These are phyloP conservation scores for Elsinoe ampelina DNA, from an alignment of 2,329 filamentous ascomycete species.

Conservation along the genomic window DNA sequence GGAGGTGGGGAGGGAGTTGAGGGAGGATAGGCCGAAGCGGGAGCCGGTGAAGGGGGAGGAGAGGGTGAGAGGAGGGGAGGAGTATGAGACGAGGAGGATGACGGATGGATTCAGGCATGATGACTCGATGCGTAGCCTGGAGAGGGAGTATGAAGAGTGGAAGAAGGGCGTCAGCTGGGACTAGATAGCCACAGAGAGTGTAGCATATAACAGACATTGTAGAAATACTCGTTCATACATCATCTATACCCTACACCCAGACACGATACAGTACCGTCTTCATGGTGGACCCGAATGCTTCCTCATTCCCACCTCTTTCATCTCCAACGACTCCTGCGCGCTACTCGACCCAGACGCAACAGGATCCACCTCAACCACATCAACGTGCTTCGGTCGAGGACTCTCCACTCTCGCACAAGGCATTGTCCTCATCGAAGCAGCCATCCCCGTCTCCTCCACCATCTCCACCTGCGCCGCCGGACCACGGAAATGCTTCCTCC, in stretches of 20 bases:
- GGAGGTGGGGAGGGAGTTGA: constrained; percentile 65
- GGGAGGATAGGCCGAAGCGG: constrained; percentile 38
- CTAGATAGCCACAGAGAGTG: neutral
- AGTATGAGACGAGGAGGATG: neutral
- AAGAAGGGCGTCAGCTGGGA: neutral
- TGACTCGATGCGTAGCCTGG: constrained; percentile 9
- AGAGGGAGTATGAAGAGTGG: constrained; percentile 5
- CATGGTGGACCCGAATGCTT: no score
- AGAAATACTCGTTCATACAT: no score
- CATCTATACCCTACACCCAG: no score
- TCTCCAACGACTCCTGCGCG: neutral
- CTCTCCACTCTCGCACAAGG: no score
- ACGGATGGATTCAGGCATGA: constrained; percentile 14
- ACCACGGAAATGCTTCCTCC: neutral
- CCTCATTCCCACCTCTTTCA: no score
- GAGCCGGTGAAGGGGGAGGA: neutral
- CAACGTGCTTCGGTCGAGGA: no score
- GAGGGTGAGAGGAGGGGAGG: neutral
- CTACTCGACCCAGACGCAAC: neutral
- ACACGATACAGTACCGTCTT: no score
- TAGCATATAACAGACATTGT: neutral
- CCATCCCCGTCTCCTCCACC: neutral
- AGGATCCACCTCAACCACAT: no score
- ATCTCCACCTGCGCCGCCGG: neutral
- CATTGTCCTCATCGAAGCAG: no score